phyloP scores from a whole-genome alignment of 139 green algal genomes.

The Coelastrella sp. region DNA sequence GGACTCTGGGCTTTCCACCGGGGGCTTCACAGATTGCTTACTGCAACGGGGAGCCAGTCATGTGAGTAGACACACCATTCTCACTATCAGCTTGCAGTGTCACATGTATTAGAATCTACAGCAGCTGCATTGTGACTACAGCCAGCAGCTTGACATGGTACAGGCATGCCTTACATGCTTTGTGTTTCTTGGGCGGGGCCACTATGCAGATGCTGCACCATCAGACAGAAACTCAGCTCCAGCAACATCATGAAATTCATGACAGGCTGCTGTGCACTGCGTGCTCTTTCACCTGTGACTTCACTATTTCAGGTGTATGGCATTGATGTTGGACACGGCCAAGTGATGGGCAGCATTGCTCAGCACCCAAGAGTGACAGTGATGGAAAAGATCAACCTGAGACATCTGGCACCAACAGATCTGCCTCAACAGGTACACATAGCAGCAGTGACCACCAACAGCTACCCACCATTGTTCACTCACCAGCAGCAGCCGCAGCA shows the following conservation, averaged over 20 bases:
- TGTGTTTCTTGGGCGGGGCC: too few relatives aligned
- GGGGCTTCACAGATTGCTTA: slow-evolving; percentile 98
- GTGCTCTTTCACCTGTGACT: too few relatives aligned
- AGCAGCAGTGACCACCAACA: background rate
- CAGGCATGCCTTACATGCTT: too few relatives aligned
- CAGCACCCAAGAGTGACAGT: slow-evolving; percentile 82
- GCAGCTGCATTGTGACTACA: too few relatives aligned
- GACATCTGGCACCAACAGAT: slow-evolving; percentile 73
- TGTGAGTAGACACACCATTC: too few relatives aligned
- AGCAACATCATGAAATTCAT: too few relatives aligned
- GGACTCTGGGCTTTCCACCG: slow-evolving; percentile 95
- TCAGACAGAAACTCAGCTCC: too few relatives aligned
- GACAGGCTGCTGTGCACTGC: too few relatives aligned
- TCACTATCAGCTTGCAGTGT: background rate
- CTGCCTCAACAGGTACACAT: slow-evolving; percentile 62
- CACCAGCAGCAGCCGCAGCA: too few relatives aligned
- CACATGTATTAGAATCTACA: background rate
- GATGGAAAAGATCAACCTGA: slow-evolving; percentile 96
- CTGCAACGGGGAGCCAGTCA: slow-evolving; percentile 88
- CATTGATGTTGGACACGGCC: slow-evolving; percentile 95
- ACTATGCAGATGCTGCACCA: too few relatives aligned
- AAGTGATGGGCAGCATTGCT: slow-evolving; percentile 91
- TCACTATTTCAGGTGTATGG: slow-evolving; percentile 92
- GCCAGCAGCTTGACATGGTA: too few relatives aligned
- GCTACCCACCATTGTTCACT: background rate